Percentiles rank a stretch among this genome's conserved stretches.
Conservation (phyloP, 2,329 filamentous ascomycete species). For the Akanthomyces lecanii region DNA sequence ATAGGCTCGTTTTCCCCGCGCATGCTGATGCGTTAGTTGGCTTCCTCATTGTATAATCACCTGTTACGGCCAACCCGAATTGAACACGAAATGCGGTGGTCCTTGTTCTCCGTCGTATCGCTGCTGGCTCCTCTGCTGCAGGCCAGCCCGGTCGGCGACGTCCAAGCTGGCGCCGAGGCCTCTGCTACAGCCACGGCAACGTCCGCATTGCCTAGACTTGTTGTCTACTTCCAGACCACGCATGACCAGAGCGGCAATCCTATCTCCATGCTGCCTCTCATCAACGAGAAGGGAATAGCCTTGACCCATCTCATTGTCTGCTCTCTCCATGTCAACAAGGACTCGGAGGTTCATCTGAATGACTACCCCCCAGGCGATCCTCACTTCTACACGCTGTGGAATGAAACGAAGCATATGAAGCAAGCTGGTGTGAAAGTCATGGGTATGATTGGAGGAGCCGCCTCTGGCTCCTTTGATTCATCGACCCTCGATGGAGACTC, state of each 20-base stretch:
- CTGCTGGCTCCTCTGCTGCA: constrained; percentile 11
- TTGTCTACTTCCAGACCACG: constrained; percentile 49
- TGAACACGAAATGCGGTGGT: constrained; percentile 7
- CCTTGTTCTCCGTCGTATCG: constrained; percentile 5
- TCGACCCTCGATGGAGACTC: constrained; percentile 48
- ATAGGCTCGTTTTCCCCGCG: not conserved
- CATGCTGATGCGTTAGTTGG: not conserved
- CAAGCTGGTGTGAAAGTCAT: constrained; percentile 69
- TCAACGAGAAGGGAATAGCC: constrained; percentile 38
- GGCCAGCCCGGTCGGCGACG: constrained; percentile 11
- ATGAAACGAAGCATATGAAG: constrained; percentile 67
- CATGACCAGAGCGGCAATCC: constrained; percentile 38
- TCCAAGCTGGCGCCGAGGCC: not conserved
- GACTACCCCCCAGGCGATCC: constrained; percentile 63
- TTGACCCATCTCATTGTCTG: constrained; percentile 77
- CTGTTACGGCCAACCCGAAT: not conserved
- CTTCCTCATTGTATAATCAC: not conserved
- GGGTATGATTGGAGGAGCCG: constrained; percentile 81
- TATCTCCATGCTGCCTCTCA: constrained; percentile 47
- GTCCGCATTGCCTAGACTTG: constrained; percentile 35
- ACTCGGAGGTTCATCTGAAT: constrained; percentile 67
- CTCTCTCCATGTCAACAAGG: constrained; percentile 72
- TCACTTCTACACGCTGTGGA: constrained; percentile 69
- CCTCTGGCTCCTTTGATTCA: constrained; percentile 63
- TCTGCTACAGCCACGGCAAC: constrained; percentile 16